Evolutionary conservation across 306 rosid genomes (phyloP).

Genomic region (Trifolium dubium): DNA sequence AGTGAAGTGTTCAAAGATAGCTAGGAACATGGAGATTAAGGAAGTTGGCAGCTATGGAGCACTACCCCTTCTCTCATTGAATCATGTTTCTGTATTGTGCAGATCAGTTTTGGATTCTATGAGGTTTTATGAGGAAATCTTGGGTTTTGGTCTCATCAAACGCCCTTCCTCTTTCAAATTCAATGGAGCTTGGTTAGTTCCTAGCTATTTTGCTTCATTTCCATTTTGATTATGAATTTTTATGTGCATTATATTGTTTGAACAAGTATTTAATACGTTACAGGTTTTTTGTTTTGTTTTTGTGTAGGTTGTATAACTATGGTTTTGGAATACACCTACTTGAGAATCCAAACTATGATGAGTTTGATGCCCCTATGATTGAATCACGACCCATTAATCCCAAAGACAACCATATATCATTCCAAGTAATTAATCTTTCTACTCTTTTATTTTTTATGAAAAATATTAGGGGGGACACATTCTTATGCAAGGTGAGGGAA

Average conservation of each 20-base stretch:
- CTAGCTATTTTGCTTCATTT: neutral
- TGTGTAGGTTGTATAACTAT: constrained; percentile 69
- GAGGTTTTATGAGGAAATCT: constrained; percentile 69
- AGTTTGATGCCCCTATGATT: constrained; percentile 45
- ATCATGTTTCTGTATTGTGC: constrained; percentile 73
- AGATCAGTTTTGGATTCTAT: constrained; percentile 71
- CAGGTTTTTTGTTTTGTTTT: neutral
- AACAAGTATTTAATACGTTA: neutral
- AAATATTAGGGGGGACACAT: too few species aligned
- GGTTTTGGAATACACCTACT: constrained; percentile 89
- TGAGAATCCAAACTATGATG: constrained; percentile 63
- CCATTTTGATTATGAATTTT: neutral
- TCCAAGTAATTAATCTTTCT: constrained; percentile 51
- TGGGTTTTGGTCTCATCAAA: constrained; percentile 82
- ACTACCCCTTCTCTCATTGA: constrained; percentile 74
- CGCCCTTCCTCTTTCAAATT: constrained; percentile 87
- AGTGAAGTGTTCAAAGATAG: constrained; percentile 3
- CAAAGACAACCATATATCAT: constrained; percentile 83
- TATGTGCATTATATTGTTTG: neutral
- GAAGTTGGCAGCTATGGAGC: constrained; percentile 53
- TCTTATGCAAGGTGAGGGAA: too few species aligned
- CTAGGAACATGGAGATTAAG: constrained; percentile 62
- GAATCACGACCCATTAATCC: constrained; percentile 69
- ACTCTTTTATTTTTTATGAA: neutral
- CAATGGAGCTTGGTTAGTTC: constrained; percentile 78